Conservation (phyloP, 345 rosid species). For the Eucalyptus curtisii region DNA sequence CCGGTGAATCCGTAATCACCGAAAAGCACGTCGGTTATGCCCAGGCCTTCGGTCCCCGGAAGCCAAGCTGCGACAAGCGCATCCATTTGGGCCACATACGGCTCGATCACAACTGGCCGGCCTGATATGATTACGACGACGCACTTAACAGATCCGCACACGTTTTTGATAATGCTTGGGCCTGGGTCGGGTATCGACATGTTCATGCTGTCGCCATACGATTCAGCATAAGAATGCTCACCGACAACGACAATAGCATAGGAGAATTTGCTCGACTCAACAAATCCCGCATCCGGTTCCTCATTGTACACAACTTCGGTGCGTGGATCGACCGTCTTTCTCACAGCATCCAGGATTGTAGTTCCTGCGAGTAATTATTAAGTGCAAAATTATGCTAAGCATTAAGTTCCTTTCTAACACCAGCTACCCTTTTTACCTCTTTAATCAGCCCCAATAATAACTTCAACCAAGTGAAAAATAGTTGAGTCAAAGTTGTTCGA, state of each 20-base stretch:
- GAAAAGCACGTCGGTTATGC: conserved; percentile 62
- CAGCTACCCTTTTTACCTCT: background rate
- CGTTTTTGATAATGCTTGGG: conserved; percentile 41
- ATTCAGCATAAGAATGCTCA: conserved; percentile 78
- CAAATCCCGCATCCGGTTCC: conserved; percentile 42
- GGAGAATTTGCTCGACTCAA: conserved; percentile 48
- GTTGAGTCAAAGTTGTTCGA: background rate
- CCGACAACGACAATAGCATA: conserved; percentile 80
- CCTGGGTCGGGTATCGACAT: conserved; percentile 63
- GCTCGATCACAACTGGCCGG: conserved; percentile 68
- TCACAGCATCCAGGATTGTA: conserved; percentile 1
- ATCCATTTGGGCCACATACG: conserved; percentile 39
- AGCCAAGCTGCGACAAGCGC: conserved; percentile 93
- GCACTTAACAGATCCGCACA: conserved; percentile 55
- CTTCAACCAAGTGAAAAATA: background rate
- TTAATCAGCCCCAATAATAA: background rate
- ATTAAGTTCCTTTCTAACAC: background rate
- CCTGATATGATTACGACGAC: conserved; percentile 72
- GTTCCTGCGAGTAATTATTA: background rate
- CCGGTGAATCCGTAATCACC: conserved; percentile 86
- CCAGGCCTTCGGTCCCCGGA: conserved; percentile 91
- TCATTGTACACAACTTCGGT: conserved; percentile 23
- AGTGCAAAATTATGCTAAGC: background rate
- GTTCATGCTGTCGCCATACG: conserved; percentile 53
- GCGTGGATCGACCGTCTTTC: background rate